These are phyloP conservation scores for Penium margaritaceum DNA, from an alignment of 139 green algal species.

Conservation along the genomic window DNA sequence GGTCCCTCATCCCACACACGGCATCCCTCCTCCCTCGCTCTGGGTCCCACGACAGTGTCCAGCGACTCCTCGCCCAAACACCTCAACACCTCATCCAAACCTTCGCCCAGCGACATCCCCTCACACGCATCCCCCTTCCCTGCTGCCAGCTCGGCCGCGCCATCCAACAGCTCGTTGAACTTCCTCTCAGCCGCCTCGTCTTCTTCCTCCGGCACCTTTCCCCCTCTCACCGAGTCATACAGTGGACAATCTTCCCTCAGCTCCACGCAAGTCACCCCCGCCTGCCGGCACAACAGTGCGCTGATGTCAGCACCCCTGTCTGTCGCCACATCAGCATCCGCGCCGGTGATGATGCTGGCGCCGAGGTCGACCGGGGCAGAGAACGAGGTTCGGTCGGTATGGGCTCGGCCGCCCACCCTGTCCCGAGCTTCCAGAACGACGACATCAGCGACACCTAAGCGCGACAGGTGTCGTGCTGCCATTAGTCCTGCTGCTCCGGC, in stretches of 20 bases:
- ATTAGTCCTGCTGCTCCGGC: slow-evolving; percentile 24
- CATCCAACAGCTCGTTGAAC: slow-evolving; percentile 63
- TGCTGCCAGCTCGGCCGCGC: slow-evolving; percentile 36
- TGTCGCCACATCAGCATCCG: slow-evolving; percentile 12
- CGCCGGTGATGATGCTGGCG: slow-evolving; percentile 76
- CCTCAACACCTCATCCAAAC: background rate
- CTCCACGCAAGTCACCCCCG: slow-evolving; percentile 53
- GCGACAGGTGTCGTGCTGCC: slow-evolving; percentile 17
- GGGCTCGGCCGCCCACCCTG: slow-evolving; percentile 70
- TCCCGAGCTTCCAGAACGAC: slow-evolving; percentile 80
- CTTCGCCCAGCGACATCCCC: slow-evolving; percentile 30
- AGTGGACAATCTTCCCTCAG: slow-evolving; percentile 58
- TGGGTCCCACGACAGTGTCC: too few relatives aligned
- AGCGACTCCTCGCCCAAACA: too few relatives aligned
- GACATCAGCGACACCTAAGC: slow-evolving; percentile 16
- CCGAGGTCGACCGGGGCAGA: slow-evolving; percentile 71
- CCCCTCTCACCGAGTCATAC: slow-evolving; percentile 56
- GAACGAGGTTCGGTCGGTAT: slow-evolving; percentile 57
- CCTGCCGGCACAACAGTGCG: slow-evolving; percentile 29
- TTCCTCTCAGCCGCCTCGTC: slow-evolving; percentile 55
- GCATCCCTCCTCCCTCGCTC: background rate
- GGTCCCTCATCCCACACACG: background rate
- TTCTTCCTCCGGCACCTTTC: slow-evolving; percentile 32
- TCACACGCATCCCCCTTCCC: slow-evolving; percentile 6
- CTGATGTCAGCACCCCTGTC: slow-evolving; percentile 15